Conservation (phyloP, 805 yeast species). For the Lachancea fermentati region DNA sequence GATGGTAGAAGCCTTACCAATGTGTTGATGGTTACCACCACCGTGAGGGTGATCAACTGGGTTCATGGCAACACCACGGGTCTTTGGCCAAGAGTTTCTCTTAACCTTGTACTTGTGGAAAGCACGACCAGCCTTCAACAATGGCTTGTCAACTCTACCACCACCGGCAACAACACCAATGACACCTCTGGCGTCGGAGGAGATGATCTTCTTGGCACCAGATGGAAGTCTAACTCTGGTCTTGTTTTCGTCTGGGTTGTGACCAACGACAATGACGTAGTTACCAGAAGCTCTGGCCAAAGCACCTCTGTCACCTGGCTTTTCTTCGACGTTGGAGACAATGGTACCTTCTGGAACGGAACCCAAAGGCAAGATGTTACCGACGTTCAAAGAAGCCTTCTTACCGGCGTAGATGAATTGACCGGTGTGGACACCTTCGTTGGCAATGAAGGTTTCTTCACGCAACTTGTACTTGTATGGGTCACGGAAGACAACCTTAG, state of each 20-base stretch:
- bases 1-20: constrained; percentile 99
- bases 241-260: constrained; percentile 98
- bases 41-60: constrained; percentile 99
- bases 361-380: constrained; percentile 96
- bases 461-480: constrained; percentile 98
- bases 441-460: constrained; percentile 98
- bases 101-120: constrained; percentile 99
- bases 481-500: constrained; percentile 98
- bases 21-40: constrained; percentile 99
- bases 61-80: constrained; percentile 99
- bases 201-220: constrained; percentile 95
- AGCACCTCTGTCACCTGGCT: constrained; percentile 99
- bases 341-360: constrained; percentile 99
- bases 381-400: constrained; percentile 94
- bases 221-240: constrained; percentile 99
- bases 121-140: constrained; percentile 99
- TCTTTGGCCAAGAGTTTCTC: constrained; percentile 99
- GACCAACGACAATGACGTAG: constrained; percentile 98
- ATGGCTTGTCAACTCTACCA: constrained; percentile 99
- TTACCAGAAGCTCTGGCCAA: constrained; percentile 99
- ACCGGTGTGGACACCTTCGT: constrained; percentile 99
- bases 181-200: constrained; percentile 98
- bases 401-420: constrained; percentile 99
- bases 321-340: constrained; percentile 96
- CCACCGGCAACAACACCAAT: constrained; percentile 99